These are phyloP conservation scores for Arctium lappa DNA, from an alignment of 129 eudicot genomes.

Conservation along the genomic window DNA sequence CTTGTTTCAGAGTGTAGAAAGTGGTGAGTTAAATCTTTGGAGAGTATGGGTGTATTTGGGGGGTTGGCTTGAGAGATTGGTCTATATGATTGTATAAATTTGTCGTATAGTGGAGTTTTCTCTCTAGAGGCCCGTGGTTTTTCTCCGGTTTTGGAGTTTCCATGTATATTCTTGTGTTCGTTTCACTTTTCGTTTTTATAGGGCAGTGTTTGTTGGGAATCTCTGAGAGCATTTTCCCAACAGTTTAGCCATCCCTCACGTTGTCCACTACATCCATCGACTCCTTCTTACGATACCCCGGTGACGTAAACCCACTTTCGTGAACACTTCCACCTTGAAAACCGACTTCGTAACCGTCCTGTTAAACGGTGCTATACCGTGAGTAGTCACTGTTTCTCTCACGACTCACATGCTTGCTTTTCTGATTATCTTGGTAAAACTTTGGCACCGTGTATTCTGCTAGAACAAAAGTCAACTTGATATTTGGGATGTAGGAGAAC, in stretches of 20 bases:
- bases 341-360: conserved; percentile 16
- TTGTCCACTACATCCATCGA: conserved; percentile 15
- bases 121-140: too few relatives aligned
- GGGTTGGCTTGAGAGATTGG: too few relatives aligned
- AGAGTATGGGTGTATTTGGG: too few relatives aligned
- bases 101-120: too few relatives aligned
- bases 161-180: too few relatives aligned
- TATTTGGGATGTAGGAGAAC: conserved; percentile 31
- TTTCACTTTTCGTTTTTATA: too few relatives aligned
- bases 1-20: too few relatives aligned
- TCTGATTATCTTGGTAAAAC: conserved; percentile 17
- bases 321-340: conserved; percentile 24
- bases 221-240: too few relatives aligned
- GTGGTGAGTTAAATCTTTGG: too few relatives aligned
- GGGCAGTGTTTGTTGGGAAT: too few relatives aligned
- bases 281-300: conserved; percentile 23
- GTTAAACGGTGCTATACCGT: conserved; percentile 20
- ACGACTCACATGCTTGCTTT: conserved; percentile 27
- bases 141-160: too few relatives aligned
- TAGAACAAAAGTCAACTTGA: conserved; percentile 23
- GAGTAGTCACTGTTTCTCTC: conserved; percentile 14
- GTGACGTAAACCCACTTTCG: conserved; percentile 31
- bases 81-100: too few relatives aligned
- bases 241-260: conserved; percentile 22
- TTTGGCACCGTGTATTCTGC: conserved; percentile 26